Conservation (phyloP, 2,329 filamentous ascomycete species). For the Sarocladium kiliense region DNA sequence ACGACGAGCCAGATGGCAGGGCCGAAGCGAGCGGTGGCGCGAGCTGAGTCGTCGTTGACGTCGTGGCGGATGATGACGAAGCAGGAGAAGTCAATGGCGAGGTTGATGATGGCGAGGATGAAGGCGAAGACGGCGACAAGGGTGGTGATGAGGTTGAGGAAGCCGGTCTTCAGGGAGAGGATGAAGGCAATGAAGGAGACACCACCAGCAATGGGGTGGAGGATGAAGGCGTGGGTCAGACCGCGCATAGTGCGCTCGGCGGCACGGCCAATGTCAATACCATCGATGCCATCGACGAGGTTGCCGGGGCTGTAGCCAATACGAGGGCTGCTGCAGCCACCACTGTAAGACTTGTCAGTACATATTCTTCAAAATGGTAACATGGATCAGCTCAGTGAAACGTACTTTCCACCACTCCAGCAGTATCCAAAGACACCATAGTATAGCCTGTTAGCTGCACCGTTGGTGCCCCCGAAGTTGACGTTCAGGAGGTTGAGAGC, state of each 20-base stretch:
- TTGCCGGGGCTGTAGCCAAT: constrained; percentile 53
- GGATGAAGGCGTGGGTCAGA: constrained; percentile 54
- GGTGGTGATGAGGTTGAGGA: constrained; percentile 46
- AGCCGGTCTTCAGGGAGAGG: constrained; percentile 15
- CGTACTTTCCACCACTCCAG: constrained; percentile 13
- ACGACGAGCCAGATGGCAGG: constrained; percentile 55
- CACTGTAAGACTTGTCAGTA: constrained; percentile 10
- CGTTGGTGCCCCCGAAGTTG: constrained; percentile 31
- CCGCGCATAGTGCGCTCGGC: constrained; percentile 38
- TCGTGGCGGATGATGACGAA: constrained; percentile 49
- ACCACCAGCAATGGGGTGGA: constrained; percentile 56
- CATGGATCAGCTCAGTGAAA: not conserved
- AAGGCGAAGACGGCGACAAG: constrained; percentile 45
- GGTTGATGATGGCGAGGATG: constrained; percentile 40
- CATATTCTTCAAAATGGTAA: not conserved
- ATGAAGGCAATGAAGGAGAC: constrained; percentile 56
- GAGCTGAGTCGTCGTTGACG: constrained; percentile 39
- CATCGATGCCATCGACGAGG: constrained; percentile 34
- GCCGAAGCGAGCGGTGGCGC: constrained; percentile 41
- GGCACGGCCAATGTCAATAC: constrained; percentile 34
- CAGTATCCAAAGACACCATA: constrained; percentile 62
- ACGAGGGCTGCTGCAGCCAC: constrained; percentile 32
- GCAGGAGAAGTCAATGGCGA: constrained; percentile 52
- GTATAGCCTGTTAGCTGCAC: constrained; percentile 27
- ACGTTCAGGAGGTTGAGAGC: constrained; percentile 49